phyloP scores from a whole-genome alignment of 169 alveolate species.

The Plasmodium knowlesi region DNA sequence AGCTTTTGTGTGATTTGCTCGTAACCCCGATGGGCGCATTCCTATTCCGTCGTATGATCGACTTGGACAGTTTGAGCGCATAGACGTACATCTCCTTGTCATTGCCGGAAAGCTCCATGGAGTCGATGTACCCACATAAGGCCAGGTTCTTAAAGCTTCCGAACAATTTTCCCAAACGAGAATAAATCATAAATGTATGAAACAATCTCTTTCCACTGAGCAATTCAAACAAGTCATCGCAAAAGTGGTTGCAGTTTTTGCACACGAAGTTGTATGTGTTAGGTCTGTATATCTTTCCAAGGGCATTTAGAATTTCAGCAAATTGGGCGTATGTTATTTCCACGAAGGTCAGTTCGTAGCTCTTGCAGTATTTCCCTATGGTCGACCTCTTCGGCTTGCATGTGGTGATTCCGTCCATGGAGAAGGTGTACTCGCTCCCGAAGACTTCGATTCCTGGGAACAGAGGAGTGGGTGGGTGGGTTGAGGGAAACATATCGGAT shows the following conservation, averaged over 20 bases:
- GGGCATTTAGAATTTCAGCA: slow-evolving; percentile 57
- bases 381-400: slow-evolving; percentile 51
- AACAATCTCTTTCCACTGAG: slow-evolving; percentile 67
- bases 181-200: slow-evolving; percentile 66
- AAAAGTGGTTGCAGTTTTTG: slow-evolving; percentile 72
- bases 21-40: background rate
- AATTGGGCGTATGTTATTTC: slow-evolving; percentile 45
- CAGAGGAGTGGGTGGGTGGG: too few species aligned
- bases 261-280: slow-evolving; percentile 64
- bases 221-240: slow-evolving; percentile 72
- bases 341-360: slow-evolving; percentile 35
- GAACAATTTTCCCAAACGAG: slow-evolving; percentile 58
- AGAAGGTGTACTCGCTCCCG: slow-evolving; percentile 72
- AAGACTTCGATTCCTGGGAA: slow-evolving; percentile 69
- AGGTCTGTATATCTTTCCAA: slow-evolving; percentile 73
- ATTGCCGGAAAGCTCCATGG: slow-evolving; percentile 37
- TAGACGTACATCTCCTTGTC: slow-evolving; percentile 36
- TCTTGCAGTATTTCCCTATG: slow-evolving; percentile 45
- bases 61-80: slow-evolving; percentile 49
- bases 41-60: slow-evolving; percentile 36
- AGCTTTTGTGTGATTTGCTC: background rate
- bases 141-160: slow-evolving; percentile 42
- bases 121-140: slow-evolving; percentile 49
- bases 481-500: background rate
- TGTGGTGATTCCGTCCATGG: slow-evolving; percentile 63